Evolutionary conservation across 1,284 basidiomycete genomes (phyloP).

Genomic region (Mycosarcoma maydis): DNA sequence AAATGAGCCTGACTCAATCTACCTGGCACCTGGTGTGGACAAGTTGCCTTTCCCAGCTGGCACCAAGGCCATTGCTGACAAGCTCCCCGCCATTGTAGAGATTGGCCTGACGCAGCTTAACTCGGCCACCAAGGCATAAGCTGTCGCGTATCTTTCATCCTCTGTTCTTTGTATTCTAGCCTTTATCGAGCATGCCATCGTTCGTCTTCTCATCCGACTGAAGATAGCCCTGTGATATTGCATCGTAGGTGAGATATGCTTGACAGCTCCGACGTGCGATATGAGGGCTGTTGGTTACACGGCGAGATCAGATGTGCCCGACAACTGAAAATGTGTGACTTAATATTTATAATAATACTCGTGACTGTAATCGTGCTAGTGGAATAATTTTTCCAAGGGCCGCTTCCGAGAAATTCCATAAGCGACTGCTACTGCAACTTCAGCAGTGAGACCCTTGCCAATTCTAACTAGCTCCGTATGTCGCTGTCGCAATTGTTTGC

Average conservation of each 20-base stretch:
- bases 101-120: slow-evolving; percentile 48
- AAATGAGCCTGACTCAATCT: slow-evolving; percentile 75
- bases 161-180: slow-evolving; percentile 37
- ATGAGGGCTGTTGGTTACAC: neutral
- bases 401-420: slow-evolving; percentile 45
- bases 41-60: slow-evolving; percentile 92
- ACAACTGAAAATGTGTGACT: neutral
- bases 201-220: neutral
- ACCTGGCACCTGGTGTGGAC: slow-evolving; percentile 82
- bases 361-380: neutral
- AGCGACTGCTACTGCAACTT: neutral
- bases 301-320: neutral
- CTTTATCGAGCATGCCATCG: slow-evolving; percentile 3
- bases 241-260: neutral
- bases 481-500: slow-evolving; percentile 13
- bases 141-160: neutral
- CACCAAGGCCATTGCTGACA: slow-evolving; percentile 79
- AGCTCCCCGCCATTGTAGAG: slow-evolving; percentile 62
- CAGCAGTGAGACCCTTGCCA: slow-evolving; percentile 22
- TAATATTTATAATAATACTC: too few species aligned
- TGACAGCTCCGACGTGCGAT: neutral
- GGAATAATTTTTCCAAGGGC: slow-evolving; percentile 18
- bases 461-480: too few species aligned
- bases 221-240: too few species aligned
- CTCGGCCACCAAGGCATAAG: slow-evolving; percentile 31